These are phyloP conservation scores for Kwoniella mangroviensis DNA, from an alignment of 768 basidiomycete genomes.

Conservation along the genomic window DNA sequence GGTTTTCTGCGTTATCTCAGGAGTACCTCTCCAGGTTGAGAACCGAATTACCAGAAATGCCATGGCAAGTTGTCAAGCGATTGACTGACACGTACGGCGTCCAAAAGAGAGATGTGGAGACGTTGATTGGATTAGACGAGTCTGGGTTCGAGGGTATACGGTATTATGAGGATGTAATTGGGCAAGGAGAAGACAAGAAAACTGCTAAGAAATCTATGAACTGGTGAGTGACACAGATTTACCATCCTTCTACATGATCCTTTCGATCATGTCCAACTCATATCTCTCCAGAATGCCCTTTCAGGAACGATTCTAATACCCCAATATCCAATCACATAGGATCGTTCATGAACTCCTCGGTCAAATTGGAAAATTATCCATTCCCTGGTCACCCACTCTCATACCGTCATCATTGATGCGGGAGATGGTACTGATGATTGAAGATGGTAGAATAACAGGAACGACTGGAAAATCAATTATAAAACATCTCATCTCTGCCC, in stretches of 20 bases:
- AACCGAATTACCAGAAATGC: conserved; percentile 73
- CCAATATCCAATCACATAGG: conserved; percentile 61
- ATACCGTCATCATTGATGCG: conserved; percentile 71
- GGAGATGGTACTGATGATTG: conserved; percentile 76
- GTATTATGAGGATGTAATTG: conserved; percentile 76
- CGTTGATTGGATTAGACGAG: conserved; percentile 71
- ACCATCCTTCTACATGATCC: too few relatives aligned
- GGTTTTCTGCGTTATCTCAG: conserved; percentile 58
- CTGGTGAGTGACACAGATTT: conserved; percentile 64
- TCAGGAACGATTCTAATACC: too few relatives aligned
- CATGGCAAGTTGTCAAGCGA: conserved; percentile 66
- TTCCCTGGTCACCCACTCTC: conserved; percentile 66
- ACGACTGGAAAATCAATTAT: conserved; percentile 78
- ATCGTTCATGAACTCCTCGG: conserved; percentile 86
- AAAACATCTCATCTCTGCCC: conserved; percentile 67
- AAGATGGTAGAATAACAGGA: conserved; percentile 73
- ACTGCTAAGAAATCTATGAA: conserved; percentile 77
- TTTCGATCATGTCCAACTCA: background rate
- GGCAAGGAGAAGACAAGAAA: conserved; percentile 58
- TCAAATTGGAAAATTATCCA: conserved; percentile 67
- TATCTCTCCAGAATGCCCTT: too few relatives aligned
- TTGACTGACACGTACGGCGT: conserved; percentile 64
- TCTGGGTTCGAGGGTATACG: conserved; percentile 69
- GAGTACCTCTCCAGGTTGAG: conserved; percentile 66
- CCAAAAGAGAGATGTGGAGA: conserved; percentile 70